A percentile compares a stretch with the other conserved stretches of the same genome.
Evolutionary conservation across 495 filamentous ascomycete genomes (phyloP).

Genomic region (Penicillium silybi): DNA sequence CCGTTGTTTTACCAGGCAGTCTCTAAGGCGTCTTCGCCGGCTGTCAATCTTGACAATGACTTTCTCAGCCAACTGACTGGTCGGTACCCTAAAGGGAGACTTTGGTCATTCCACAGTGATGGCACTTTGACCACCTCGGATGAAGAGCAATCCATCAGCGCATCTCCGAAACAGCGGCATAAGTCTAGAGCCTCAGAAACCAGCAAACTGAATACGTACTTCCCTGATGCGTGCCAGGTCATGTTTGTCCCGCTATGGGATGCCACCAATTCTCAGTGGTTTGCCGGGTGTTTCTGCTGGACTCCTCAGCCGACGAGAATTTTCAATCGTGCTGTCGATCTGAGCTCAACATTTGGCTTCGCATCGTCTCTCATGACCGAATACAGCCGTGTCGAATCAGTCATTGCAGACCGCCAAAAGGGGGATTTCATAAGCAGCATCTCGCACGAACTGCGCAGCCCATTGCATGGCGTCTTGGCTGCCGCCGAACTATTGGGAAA

Average conservation of each 20-base stretch:
- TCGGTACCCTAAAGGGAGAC: constrained; percentile 51
- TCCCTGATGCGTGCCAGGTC: constrained; percentile 39
- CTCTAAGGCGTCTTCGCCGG: constrained; percentile 6
- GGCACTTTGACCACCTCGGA: constrained; percentile 18
- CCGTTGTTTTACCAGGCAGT: neutral
- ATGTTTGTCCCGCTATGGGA: constrained; percentile 62
- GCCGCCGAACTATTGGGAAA: constrained; percentile 59
- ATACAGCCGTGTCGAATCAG: constrained; percentile 55
- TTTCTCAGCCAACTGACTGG: constrained; percentile 44
- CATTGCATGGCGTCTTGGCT: constrained; percentile 69
- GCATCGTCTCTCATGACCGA: constrained; percentile 65
- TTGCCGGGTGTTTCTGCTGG: constrained; percentile 64
- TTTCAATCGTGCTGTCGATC: constrained; percentile 34
- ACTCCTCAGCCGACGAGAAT: constrained; percentile 37
- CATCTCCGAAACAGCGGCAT: constrained; percentile 14
- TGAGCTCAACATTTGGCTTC: constrained; percentile 54
- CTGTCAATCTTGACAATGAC: constrained; percentile 14
- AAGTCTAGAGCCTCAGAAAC: constrained; percentile 25
- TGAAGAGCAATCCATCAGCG: constrained; percentile 12
- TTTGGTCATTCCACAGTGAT: constrained; percentile 54
- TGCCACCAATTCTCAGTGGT: constrained; percentile 61
- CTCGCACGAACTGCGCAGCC: constrained; percentile 73
- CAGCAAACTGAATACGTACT: constrained; percentile 32
- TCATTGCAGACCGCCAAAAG: constrained; percentile 57
- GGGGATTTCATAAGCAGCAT: constrained; percentile 72